A percentile compares a stretch with the other conserved stretches of the same genome.
phyloP scores from a whole-genome alignment of 2,329 filamentous ascomycete species.

The Ceratocystis colombiana region DNA sequence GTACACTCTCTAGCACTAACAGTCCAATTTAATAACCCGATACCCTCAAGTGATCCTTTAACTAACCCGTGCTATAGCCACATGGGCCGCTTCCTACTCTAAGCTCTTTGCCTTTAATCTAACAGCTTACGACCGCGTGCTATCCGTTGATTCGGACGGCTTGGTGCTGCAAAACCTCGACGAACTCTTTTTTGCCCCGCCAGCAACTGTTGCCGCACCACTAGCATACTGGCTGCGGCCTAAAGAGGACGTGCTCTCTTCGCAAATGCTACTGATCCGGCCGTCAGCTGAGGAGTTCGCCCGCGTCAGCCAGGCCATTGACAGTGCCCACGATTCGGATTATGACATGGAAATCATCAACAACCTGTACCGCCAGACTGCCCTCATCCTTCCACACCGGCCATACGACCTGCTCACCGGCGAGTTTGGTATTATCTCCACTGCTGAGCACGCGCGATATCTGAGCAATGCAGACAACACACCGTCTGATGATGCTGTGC shows the following conservation, averaged over 20 bases:
- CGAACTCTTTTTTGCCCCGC: conserved; percentile 58
- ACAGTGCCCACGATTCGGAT: conserved; percentile 29
- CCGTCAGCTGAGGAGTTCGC: conserved; percentile 45
- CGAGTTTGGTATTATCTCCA: conserved; percentile 43
- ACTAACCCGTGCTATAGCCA: conserved; percentile 32
- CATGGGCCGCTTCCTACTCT: conserved; percentile 55
- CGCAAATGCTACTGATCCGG: conserved; percentile 51
- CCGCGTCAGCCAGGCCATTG: conserved; percentile 30
- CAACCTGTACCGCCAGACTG: conserved; percentile 46
- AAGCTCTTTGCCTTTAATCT: conserved; percentile 62
- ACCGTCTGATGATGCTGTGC: conserved; percentile 33
- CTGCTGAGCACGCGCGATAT: conserved; percentile 39
- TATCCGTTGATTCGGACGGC: conserved; percentile 52
- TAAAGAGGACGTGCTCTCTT: conserved; percentile 45
- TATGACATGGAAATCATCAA: conserved; percentile 62
- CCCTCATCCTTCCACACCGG: conserved; percentile 53
- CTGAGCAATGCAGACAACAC: conserved; percentile 36
- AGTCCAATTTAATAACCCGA: too few relatives aligned
- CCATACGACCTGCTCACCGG: conserved; percentile 51
- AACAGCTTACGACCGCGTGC: conserved; percentile 43
- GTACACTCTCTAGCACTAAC: conserved; percentile 22
- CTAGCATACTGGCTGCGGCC: conserved; percentile 60
- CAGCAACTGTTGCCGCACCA: conserved; percentile 54
- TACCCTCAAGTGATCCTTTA: not conserved
- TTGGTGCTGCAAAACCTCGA: conserved; percentile 55